Evolutionary conservation across 2,329 filamentous ascomycete species (phyloP), one percentile per base, ranked within the genome.

Genomic region (Westerdykella aurantiaca): DNA sequence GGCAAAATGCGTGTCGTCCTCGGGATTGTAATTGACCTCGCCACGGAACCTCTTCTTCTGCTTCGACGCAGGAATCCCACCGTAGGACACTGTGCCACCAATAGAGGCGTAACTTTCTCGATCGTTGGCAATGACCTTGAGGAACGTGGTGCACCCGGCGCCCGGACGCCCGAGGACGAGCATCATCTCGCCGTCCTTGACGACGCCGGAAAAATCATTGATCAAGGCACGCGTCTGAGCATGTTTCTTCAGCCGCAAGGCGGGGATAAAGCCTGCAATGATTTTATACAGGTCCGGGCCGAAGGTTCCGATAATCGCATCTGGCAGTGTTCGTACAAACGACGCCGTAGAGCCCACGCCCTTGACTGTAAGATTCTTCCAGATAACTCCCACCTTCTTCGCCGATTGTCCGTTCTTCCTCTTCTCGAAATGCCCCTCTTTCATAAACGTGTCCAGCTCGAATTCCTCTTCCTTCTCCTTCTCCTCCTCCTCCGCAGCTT

Each of bases 301-400:
- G 61, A 93, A 91, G 0, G 86, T 89, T 17, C 85, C 85, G 4
- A 88, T 49, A 31, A 91, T 74, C 2, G 86, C 86, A 50, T 86
- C 78, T 0, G 86, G 86, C 0, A 91, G 68, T 0, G 85, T 88
- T 48, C 80, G 80, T 21, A 86, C 85, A 50, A 86, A 85, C 0
- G 79, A 79, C 0, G 83, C 74, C 0, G 80, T 82, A 11, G 79
- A 80, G 34, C 81, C 81, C 6, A 82, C 70, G 14, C 86, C 86
- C 62, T 85, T 82, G 22, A 91, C 86, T 0, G 81, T 88, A 39
- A 91, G 72, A 53, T 86, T 76, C 66, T 84, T 86, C 72, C 83
- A 91, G 1, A 88, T 71, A 1, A 91, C 83, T 2, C 87, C 86
- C 10, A 91, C 79, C 56, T 83, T 86, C 70, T 91, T 93, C 10